Evolutionary conservation across 2,329 filamentous ascomycete species (phyloP), one percentile per base, ranked within the genome.

Genomic region (Xylariaceae sp.): DNA sequence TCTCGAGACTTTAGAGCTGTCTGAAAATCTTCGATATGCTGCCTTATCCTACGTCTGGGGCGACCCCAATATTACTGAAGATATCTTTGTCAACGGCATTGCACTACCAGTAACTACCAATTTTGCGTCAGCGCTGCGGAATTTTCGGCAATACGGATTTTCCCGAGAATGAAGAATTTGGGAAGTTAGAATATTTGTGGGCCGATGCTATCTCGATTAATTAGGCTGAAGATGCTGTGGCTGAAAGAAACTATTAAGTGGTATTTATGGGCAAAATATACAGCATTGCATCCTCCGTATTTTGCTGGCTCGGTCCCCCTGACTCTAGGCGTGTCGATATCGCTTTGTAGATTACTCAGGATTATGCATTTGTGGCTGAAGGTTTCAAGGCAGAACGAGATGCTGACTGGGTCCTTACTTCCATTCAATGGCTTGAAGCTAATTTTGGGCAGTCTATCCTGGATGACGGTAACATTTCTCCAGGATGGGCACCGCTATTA

Each of bases 1-100:
- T 11, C 25, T 42, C 22, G 39, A 42, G 25, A 42, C 39, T 10
- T 16, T 16, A 16, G 19, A 29, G 5, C 21, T 42, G n/a, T n/a
- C 17, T 5, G 17, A 33, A 19, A 14, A 14, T n/a, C n/a, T 21
- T 33, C 14, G 12, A 16, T 42, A 42, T 34, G 25, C 23, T 29
- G 39, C 39, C 10, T 17, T 42, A 25, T 42, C 39, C 39, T 42
- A 42, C 23, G 39, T 42, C 6, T 42, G 39, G 39, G 39, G 39
- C 16, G 39, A 42, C 19, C 14, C 39, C 6, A 14, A 16, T 20
- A 29, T 20, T 12, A 42, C 39, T 6, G 17, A 34, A 29, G 14
- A 42, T n/a, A 42, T 42, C 25, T 3, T 32, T 12, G 39, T 42
- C 14, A 21, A 42, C 39, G 39, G 3, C 11, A 17, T 14, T 14